Conservation (phyloP, 2,329 filamentous ascomycete species). For the Trichoderma arundinaceum region DNA sequence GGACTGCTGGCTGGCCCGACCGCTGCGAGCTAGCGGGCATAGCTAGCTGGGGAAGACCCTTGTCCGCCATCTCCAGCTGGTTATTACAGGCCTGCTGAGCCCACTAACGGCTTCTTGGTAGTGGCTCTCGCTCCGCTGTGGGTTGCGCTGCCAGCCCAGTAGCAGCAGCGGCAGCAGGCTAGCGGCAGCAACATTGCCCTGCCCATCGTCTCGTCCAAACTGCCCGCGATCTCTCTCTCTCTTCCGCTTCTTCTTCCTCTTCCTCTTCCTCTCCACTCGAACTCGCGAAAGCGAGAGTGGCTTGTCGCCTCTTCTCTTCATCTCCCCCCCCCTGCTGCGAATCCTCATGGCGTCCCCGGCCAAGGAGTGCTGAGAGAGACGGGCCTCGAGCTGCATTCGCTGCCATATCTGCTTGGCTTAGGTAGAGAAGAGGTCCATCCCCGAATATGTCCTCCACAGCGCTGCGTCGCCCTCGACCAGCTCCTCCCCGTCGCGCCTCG, state of each 20-base stretch:
- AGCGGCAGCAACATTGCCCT: background rate
- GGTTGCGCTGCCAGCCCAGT: conserved; percentile 13
- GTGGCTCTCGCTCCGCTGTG: conserved; percentile 28
- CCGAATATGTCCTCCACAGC: conserved; percentile 47
- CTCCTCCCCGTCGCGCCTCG: conserved; percentile 44
- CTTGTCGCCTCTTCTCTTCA: conserved; percentile 18
- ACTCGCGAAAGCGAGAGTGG: conserved; percentile 27
- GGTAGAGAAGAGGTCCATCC: too few relatives aligned
- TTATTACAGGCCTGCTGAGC: conserved; percentile 18
- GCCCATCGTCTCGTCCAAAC: background rate
- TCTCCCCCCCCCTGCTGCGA: background rate
- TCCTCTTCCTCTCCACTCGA: conserved; percentile 20
- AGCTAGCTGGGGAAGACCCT: conserved; percentile 21
- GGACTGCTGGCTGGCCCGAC: background rate
- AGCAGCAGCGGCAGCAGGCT: background rate
- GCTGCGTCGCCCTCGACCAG: conserved; percentile 44
- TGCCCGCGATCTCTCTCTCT: background rate
- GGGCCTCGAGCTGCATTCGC: conserved; percentile 29
- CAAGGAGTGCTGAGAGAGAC: conserved; percentile 25
- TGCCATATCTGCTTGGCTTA: background rate
- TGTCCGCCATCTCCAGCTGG: background rate
- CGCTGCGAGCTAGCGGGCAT: background rate
- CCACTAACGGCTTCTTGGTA: conserved; percentile 10
- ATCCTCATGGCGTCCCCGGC: conserved; percentile 29
- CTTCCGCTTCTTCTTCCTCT: background rate